Conservation (phyloP, 2,329 filamentous ascomycete species). For the Aspergillus pseudonomiae region DNA sequence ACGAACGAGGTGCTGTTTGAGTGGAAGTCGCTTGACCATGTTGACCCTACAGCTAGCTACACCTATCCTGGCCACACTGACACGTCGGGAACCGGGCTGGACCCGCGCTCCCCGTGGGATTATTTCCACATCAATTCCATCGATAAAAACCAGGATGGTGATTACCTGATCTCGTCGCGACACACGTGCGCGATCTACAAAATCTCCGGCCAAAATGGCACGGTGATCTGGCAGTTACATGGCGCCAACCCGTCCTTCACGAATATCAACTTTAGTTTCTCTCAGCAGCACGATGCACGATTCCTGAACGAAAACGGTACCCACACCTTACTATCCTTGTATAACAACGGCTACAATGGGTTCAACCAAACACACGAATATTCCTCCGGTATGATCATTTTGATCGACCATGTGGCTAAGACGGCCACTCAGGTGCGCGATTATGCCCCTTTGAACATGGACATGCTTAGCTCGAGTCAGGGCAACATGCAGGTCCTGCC, state of each 20-base stretch:
- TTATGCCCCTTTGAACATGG: conserved; percentile 29
- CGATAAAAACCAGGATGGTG: conserved; percentile 44
- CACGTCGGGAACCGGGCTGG: conserved; percentile 52
- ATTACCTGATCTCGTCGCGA: conserved; percentile 47
- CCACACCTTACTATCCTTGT: conserved; percentile 43
- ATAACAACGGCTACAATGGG: conserved; percentile 48
- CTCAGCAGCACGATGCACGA: conserved; percentile 48
- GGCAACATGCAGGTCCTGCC: conserved; percentile 44
- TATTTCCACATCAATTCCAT: conserved; percentile 50
- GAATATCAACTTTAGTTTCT: conserved; percentile 46
- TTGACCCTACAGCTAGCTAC: conserved; percentile 52
- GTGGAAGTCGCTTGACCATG: conserved; percentile 54
- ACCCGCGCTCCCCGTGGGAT: conserved; percentile 49
- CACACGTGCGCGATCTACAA: conserved; percentile 47
- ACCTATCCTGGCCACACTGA: conserved; percentile 49
- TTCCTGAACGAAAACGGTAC: conserved; percentile 43
- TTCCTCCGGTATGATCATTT: conserved; percentile 44
- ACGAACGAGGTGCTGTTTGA: conserved; percentile 53
- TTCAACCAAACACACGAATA: conserved; percentile 42
- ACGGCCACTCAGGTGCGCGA: conserved; percentile 39
- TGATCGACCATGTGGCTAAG: conserved; percentile 40
- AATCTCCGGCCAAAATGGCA: conserved; percentile 43
- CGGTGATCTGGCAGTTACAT: conserved; percentile 43
- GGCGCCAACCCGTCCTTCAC: conserved; percentile 40
- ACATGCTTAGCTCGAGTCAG: conserved; percentile 40